Evolutionary conservation across 2,329 filamentous ascomycete genomes (phyloP).

Genomic region (Aspergillus tamarii): DNA sequence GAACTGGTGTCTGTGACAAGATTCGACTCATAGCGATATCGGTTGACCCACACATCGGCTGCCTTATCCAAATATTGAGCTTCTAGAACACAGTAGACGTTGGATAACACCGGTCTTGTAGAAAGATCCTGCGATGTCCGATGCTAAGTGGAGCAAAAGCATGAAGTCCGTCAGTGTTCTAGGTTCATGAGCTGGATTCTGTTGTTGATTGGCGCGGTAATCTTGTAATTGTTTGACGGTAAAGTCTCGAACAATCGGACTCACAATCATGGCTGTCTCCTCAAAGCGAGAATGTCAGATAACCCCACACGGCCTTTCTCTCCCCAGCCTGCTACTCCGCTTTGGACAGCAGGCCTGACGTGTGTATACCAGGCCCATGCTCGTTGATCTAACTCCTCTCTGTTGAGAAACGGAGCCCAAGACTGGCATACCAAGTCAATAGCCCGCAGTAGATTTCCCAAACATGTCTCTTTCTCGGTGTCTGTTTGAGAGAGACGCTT

Average conservation of each 20-base stretch:
- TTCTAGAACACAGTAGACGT: not conserved
- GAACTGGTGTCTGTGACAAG: not conserved
- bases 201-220: not conserved
- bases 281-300: conserved; percentile 60
- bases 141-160: not conserved
- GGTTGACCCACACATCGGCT: conserved; percentile 4
- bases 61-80: not conserved
- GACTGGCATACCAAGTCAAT: conserved; percentile 73
- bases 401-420: conserved; percentile 68
- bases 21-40: not conserved
- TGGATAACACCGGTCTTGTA: not conserved
- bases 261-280: conserved; percentile 17
- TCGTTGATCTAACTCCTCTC: conserved; percentile 70
- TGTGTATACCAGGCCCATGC: conserved; percentile 83
- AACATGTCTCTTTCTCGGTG: conserved; percentile 68
- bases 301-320: conserved; percentile 74
- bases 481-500: conserved; percentile 56
- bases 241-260: not conserved
- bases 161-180: not conserved
- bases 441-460: conserved; percentile 70
- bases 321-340: conserved; percentile 78
- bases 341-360: conserved; percentile 74
- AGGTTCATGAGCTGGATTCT: not conserved
- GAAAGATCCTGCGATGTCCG: not conserved
- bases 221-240: not conserved